phyloP scores from a whole-genome alignment of 306 rosid species.

The Prunus davidiana region DNA sequence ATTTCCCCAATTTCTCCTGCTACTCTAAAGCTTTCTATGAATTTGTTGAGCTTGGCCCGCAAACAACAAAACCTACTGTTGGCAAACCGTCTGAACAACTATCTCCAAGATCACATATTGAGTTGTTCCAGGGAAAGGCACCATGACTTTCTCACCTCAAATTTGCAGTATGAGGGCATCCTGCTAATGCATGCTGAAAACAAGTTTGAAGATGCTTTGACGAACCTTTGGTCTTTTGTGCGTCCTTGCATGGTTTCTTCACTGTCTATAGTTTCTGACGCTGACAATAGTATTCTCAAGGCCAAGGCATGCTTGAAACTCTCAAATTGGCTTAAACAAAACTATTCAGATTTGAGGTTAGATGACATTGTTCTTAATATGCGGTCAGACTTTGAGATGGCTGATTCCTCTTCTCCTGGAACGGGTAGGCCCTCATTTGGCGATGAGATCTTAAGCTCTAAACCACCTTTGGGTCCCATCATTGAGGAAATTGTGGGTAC shows the following conservation, averaged over 20 bases:
- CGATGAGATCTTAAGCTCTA: conserved; percentile 30
- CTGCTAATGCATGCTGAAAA: conserved; percentile 75
- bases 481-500: conserved; percentile 81
- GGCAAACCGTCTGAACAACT: conserved; percentile 65
- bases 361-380: conserved; percentile 51
- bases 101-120: conserved; percentile 49
- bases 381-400: conserved; percentile 50
- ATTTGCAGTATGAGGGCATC: conserved; percentile 79
- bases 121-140: conserved; percentile 52
- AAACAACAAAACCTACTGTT: conserved; percentile 62
- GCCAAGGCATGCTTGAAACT: conserved; percentile 94
- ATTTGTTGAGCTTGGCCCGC: conserved; percentile 73
- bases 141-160: conserved; percentile 46
- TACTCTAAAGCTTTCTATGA: conserved; percentile 63
- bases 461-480: conserved; percentile 38
- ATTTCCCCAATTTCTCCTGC: conserved; percentile 62
- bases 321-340: conserved; percentile 67
- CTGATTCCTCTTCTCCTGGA: conserved; percentile 35
- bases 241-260: conserved; percentile 59
- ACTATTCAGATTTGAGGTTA: conserved; percentile 52
- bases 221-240: conserved; percentile 78
- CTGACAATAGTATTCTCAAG: conserved; percentile 60
- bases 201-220: conserved; percentile 81
- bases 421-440: conserved; percentile 27
- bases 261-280: conserved; percentile 36